Base-by-base conservation (phyloP, 2,329 filamentous ascomycete genomes). In the Aspergillus amoenus region DNA sequence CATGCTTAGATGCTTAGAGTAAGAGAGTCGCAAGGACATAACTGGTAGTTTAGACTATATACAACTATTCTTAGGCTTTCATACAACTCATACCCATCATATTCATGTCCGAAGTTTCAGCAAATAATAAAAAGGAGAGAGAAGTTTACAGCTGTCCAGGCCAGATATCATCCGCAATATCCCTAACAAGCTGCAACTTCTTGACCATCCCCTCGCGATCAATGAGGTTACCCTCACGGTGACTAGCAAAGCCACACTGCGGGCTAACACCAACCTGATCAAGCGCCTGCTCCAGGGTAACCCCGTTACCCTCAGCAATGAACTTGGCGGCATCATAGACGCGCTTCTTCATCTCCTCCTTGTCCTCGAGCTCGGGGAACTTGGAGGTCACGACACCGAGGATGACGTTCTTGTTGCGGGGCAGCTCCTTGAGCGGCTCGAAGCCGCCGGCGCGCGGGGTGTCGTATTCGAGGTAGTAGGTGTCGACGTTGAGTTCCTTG, bases 111-210 rank as follows among this genome's bases (percentile, higher is more conserved):
- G 32, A 12, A 18, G 44, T 22, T 46, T 27, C 44, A 1, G 27
- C 11, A 30, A 32, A 13, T 13, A 30, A 7, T 6, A 46, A 0
- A 13, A 27, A 3, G 4, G 11, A 12, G 32, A 21, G 42, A 41
- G 45, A 50, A 39, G 40, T 46, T 66, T 61, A 84, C 61, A 76
- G 69, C 74, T 84, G 74, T 18, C 79, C 78, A 4, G 81, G 80
- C 89, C 89, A 93, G 57, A 92, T 82, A 66, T 88, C 84, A 68
- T 91, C 83, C 3, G 89, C 88, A 66, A 93, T 85, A 64, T 85
- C 79, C 61, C 88, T 82, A 17, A 92, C 87, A 52, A 93, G 75
- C 63, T 82, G 78, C 66, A 93, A 74, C 78, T 92, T 93, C 72
- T 82, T 84, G 75, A 84, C 84, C 86, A 92, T 88, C 60, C 89